Evolutionary conservation across 1,139 yeast genomes (phyloP).

Genomic region (Geotrichum fermentans): DNA sequence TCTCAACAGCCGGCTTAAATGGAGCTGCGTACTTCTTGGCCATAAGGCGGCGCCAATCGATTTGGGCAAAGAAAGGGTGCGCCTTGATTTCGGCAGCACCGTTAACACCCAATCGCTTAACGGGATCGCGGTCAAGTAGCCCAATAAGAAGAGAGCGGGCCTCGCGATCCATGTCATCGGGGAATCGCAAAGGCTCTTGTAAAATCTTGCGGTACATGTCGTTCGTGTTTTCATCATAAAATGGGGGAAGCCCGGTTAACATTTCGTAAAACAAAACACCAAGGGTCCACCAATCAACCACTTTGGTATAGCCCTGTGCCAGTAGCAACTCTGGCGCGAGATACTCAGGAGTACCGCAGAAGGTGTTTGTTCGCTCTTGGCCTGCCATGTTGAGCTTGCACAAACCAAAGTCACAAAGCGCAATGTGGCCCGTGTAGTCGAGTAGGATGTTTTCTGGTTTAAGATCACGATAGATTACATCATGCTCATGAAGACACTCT

Average conservation of each 20-base stretch:
- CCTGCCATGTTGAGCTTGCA: conserved; percentile 91
- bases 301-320: conserved; percentile 91
- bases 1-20: conserved; percentile 85
- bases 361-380: conserved; percentile 83
- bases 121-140: conserved; percentile 80
- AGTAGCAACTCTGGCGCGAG: conserved; percentile 88
- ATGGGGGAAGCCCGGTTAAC: conserved; percentile 95
- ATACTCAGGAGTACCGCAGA: conserved; percentile 96
- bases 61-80: conserved; percentile 83
- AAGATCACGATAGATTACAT: conserved; percentile 89
- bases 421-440: conserved; percentile 96
- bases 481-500: conserved; percentile 83
- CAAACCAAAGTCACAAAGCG: conserved; percentile 92
- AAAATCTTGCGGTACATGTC: conserved; percentile 91
- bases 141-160: conserved; percentile 78
- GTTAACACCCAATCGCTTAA: conserved; percentile 63
- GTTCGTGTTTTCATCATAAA: conserved; percentile 86
- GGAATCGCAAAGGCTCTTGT: conserved; percentile 83
- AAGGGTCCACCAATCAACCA: conserved; percentile 98
- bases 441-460: conserved; percentile 92
- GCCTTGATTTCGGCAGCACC: conserved; percentile 82
- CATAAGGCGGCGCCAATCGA: conserved; percentile 83
- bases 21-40: conserved; percentile 93
- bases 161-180: conserved; percentile 79
- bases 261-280: conserved; percentile 93